These are phyloP conservation scores for Orbilia quercus DNA, from an alignment of 2,329 filamentous ascomycete genomes.

Conservation along the genomic window DNA sequence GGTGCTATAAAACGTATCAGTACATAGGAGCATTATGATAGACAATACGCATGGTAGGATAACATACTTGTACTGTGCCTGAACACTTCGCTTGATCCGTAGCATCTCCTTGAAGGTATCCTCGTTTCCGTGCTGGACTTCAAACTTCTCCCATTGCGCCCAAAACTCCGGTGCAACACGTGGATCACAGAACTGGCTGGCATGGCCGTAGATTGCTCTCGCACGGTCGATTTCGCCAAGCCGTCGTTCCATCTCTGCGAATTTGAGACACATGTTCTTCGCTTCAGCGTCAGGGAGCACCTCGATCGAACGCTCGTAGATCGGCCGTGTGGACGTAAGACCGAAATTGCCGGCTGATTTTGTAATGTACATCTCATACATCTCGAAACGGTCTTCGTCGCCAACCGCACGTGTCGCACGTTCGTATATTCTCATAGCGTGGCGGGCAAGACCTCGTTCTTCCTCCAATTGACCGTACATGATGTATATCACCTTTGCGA, in stretches of 20 bases:
- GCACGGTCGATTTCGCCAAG: conserved; percentile 94
- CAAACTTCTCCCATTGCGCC: conserved; percentile 96
- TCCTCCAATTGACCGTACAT: conserved; percentile 99
- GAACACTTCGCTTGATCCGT: conserved; percentile 94
- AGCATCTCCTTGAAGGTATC: conserved; percentile 99
- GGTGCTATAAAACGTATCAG: conserved; percentile 70
- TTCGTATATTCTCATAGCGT: conserved; percentile 99
- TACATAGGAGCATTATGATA: conserved; percentile 20
- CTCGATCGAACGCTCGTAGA: conserved; percentile 95
- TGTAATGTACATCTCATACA: conserved; percentile 99
- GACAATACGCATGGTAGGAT: conserved; percentile 5
- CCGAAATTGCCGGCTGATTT: conserved; percentile 99
- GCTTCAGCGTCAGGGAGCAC: conserved; percentile 93
- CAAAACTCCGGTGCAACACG: conserved; percentile 90
- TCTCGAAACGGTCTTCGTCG: conserved; percentile 92
- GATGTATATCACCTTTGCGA: conserved; percentile 93
- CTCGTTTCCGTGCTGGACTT: conserved; percentile 97
- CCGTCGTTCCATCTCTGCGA: conserved; percentile 93
- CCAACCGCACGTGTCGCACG: conserved; percentile 92
- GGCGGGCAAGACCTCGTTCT: conserved; percentile 89
- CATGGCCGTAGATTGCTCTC: conserved; percentile 94
- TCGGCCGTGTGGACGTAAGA: conserved; percentile 89
- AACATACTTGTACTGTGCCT: conserved; percentile 90
- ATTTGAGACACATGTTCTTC: conserved; percentile 98
- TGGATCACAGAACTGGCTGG: conserved; percentile 96